Percentiles rank a stretch among this genome's conserved stretches.
These are phyloP conservation scores for Coemansia sp. DNA, from an alignment of 192 early-diverging fungal genomes.

Conservation along the genomic window DNA sequence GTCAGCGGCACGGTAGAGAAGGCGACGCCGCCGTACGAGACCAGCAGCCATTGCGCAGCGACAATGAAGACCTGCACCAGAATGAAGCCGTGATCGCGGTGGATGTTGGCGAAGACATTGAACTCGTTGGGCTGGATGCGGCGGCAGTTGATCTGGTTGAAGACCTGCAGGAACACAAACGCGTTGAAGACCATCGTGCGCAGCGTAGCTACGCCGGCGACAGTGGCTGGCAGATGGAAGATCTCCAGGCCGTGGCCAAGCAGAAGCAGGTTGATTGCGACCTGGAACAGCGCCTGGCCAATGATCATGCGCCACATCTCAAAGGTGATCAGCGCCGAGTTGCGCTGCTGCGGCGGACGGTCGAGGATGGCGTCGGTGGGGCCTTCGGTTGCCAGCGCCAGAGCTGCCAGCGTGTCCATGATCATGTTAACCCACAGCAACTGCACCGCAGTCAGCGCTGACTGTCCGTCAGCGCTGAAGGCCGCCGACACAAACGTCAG, in stretches of 20 bases:
- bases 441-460: conserved; percentile 86
- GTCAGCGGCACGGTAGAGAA: conserved; percentile 80
- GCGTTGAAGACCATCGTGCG: conserved; percentile 91
- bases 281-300: conserved; percentile 89
- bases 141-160: conserved; percentile 93
- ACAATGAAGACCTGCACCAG: conserved; percentile 73
- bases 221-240: conserved; percentile 57
- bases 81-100: conserved; percentile 79
- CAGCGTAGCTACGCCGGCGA: conserved; percentile 49
- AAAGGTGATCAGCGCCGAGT: conserved; percentile 78
- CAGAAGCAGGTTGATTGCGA: conserved; percentile 68
- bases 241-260: conserved; percentile 60
- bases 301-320: conserved; percentile 93
- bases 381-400: conserved; percentile 90
- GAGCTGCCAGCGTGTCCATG: conserved; percentile 90
- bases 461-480: conserved; percentile 64
- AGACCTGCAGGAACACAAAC: conserved; percentile 93
- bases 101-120: conserved; percentile 89
- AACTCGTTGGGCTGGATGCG: conserved; percentile 66
- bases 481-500: conserved; percentile 71
- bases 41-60: conserved; percentile 77
- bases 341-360: conserved; percentile 73
- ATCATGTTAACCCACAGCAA: conserved; percentile 95
- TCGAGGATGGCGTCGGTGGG: conserved; percentile 82
- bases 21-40: conserved; percentile 83